Conservation (phyloP, 805 yeast genomes). For the Candida ovalis region DNA sequence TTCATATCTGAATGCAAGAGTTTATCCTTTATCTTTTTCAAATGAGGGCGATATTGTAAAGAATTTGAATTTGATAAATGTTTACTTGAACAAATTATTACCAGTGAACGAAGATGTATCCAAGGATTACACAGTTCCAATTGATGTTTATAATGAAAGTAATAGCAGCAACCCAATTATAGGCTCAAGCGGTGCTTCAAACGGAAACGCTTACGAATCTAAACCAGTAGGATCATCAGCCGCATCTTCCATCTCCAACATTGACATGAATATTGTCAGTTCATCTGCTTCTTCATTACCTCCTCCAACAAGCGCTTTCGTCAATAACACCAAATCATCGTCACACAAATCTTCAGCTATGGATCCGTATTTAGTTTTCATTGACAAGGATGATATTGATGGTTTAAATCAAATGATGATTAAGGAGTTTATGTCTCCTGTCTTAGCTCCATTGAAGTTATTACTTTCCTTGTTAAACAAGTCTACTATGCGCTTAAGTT, state of each 20-base stretch:
- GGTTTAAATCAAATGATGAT: conserved; percentile 43
- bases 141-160: conserved; percentile 15
- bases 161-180: neutral
- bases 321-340: conserved; percentile 4
- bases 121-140: conserved; percentile 13
- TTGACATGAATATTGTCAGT: conserved; percentile 16
- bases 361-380: conserved; percentile 22
- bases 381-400: conserved; percentile 29
- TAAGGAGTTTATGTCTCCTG: conserved; percentile 40
- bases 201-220: neutral
- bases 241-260: conserved; percentile 22
- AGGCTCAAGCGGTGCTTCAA: neutral
- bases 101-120: conserved; percentile 29
- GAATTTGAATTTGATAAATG: conserved; percentile 50
- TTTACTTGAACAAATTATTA: conserved; percentile 48
- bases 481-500: conserved; percentile 54
- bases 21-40: conserved; percentile 73
- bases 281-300: conserved; percentile 20
- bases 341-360: conserved; percentile 13
- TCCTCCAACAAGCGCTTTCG: conserved; percentile 21
- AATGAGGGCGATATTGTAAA: conserved; percentile 58
- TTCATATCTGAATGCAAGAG: conserved; percentile 59
- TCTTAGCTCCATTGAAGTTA: conserved; percentile 50
- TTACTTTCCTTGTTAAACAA: conserved; percentile 61
- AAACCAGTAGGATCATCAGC: conserved; percentile 16